phyloP scores from a whole-genome alignment of 805 yeast species.

The Saccharomyces eubayanus region DNA sequence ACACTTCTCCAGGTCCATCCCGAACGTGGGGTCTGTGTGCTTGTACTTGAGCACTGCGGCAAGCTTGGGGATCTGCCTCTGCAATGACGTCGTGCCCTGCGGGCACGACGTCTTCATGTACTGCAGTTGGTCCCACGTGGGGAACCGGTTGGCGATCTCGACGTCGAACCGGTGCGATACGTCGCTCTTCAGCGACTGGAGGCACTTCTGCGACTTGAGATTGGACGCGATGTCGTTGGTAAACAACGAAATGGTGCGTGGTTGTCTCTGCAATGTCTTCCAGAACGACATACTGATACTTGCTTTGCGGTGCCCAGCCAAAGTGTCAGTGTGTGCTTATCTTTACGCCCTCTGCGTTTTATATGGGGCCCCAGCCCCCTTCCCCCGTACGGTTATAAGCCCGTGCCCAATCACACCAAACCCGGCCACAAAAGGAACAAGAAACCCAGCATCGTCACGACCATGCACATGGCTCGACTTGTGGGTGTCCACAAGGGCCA shows the following conservation, averaged over 20 bases:
- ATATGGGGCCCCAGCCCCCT: background rate
- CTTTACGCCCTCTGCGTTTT: background rate
- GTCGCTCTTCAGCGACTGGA: conserved; percentile 12
- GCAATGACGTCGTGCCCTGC: conserved; percentile 7
- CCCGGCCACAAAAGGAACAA: background rate
- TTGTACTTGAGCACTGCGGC: conserved; percentile 8
- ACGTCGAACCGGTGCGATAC: conserved; percentile 12
- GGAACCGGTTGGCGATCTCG: conserved; percentile 21
- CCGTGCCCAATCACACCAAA: background rate
- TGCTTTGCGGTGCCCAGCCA: background rate
- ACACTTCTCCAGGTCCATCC: conserved; percentile 15
- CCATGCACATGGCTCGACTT: background rate
- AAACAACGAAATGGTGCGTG: conserved; percentile 41
- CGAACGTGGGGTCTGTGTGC: conserved; percentile 15
- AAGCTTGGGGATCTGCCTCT: conserved; percentile 15
- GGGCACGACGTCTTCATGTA: conserved; percentile 17
- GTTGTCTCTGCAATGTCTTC: conserved; percentile 37
- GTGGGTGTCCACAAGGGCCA: background rate
- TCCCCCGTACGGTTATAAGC: background rate
- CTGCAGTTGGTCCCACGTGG: conserved; percentile 25
- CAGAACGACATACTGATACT: conserved; percentile 38
- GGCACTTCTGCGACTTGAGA: conserved; percentile 17
- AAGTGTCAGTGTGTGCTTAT: background rate
- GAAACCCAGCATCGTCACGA: background rate
- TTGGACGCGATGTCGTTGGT: conserved; percentile 19